These are phyloP conservation scores for Globisporangium alternatum DNA, from an alignment of 352 stramenopile species.

Conservation along the genomic window DNA sequence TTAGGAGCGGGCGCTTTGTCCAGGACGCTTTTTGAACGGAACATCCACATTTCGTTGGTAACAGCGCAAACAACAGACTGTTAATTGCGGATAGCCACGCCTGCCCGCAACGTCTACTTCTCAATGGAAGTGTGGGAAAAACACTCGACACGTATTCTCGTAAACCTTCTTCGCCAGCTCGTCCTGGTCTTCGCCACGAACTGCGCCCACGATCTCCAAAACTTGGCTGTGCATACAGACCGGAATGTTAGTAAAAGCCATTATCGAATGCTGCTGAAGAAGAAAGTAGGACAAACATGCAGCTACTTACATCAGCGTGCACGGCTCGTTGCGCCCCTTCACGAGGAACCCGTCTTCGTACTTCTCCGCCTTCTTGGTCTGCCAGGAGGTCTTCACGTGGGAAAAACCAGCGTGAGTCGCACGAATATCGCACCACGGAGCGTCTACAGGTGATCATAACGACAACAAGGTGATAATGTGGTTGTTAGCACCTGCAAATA, in stretches of 20 bases:
- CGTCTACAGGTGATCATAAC: constrained; percentile 58
- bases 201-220: constrained; percentile 72
- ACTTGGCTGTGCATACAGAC: constrained; percentile 54
- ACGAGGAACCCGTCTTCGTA: constrained; percentile 83
- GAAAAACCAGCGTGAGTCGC: constrained; percentile 89
- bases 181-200: constrained; percentile 48
- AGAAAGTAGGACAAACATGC: not conserved
- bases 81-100: not conserved
- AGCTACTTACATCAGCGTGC: constrained; percentile 91
- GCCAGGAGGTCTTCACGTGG: constrained; percentile 89
- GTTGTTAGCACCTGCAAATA: not conserved
- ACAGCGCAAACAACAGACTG: not conserved
- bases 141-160: constrained; percentile 64
- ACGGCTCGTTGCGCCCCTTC: constrained; percentile 96
- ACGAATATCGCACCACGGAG: constrained; percentile 96
- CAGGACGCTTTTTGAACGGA: constrained; percentile 11
- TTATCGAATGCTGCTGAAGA: not conserved
- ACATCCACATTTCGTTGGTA: too few relatives aligned
- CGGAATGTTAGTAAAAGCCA: not conserved
- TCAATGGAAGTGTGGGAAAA: constrained; percentile 37
- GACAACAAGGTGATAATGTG: not conserved
- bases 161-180: constrained; percentile 47
- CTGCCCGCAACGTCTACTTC: not conserved
- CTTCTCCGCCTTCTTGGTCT: constrained; percentile 93
- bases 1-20: constrained; percentile 4